phyloP scores from a whole-genome alignment of 2,329 filamentous ascomycete species.

The Phaeosphaeriaceae sp. region DNA sequence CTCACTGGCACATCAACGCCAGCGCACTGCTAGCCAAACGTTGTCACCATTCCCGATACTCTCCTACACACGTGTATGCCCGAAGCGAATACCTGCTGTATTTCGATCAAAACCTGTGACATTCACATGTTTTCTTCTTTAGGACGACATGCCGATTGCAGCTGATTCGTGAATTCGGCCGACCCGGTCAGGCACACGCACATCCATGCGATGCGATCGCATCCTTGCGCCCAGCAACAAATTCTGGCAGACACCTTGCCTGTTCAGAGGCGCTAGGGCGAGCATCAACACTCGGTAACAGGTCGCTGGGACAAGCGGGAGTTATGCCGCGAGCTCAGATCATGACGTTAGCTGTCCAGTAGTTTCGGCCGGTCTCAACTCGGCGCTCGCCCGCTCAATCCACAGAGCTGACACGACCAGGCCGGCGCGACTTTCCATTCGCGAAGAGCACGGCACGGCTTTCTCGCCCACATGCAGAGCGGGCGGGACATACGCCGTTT shows the following conservation, averaged over 20 bases:
- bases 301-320: constrained; percentile 33
- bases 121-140: constrained; percentile 1
- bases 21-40: constrained; percentile 29
- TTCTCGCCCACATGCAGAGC: constrained; percentile 28
- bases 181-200: constrained; percentile 11
- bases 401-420: background rate
- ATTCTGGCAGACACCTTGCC: constrained; percentile 19
- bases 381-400: constrained; percentile 24
- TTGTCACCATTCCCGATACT: constrained; percentile 14
- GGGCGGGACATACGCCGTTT: constrained; percentile 35
- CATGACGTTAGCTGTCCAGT: constrained; percentile 39
- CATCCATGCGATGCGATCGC: constrained; percentile 14
- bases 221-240: constrained; percentile 15
- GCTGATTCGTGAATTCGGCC: constrained; percentile 2
- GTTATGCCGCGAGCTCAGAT: constrained; percentile 29
- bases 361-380: constrained; percentile 27
- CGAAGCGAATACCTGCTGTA: constrained; percentile 11
- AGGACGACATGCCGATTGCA: constrained; percentile 2
- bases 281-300: constrained; percentile 31
- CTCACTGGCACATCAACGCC: constrained; percentile 31
- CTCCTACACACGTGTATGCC: constrained; percentile 11
- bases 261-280: constrained; percentile 24
- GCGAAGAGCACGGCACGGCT: constrained; percentile 30
- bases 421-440: constrained; percentile 16
- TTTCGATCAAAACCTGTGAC: background rate